Evolutionary conservation across 179 eudicot genomes (phyloP).

Genomic region (Actinidia chinensis): DNA sequence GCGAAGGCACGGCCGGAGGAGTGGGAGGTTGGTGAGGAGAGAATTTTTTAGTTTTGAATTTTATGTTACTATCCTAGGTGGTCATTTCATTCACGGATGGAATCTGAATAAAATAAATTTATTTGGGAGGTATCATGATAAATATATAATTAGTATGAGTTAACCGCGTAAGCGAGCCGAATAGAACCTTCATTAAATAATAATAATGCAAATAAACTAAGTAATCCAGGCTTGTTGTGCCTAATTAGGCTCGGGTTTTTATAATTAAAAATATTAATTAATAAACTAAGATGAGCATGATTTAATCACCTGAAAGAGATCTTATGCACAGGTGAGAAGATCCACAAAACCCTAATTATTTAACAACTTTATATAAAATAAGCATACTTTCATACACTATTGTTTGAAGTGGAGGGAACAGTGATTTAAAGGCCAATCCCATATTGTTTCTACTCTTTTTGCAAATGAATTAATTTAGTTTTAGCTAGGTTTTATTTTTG

Average conservation of each 20-base stretch:
- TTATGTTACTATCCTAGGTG: too few relatives aligned
- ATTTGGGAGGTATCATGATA: too few relatives aligned
- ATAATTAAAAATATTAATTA: neutral
- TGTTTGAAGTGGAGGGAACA: constrained; percentile 81
- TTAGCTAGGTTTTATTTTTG: too few relatives aligned
- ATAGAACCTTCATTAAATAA: neutral
- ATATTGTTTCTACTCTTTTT: constrained; percentile 14
- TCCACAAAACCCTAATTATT: constrained; percentile 39
- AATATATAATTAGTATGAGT: neutral
- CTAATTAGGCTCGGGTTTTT: constrained; percentile 9
- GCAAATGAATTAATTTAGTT: neutral
- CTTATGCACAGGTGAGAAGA: constrained; percentile 56
- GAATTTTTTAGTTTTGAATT: too few relatives aligned
- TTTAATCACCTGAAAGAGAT: constrained; percentile 59
- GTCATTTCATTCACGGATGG: too few relatives aligned
- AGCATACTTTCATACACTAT: constrained; percentile 35
- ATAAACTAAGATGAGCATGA: constrained; percentile 31
- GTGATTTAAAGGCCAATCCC: constrained; percentile 15
- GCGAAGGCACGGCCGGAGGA: too few relatives aligned
- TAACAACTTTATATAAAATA: neutral
- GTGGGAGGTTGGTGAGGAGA: too few relatives aligned
- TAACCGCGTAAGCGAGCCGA: neutral
- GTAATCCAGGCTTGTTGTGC: neutral
- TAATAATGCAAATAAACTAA: neutral
- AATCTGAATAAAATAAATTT: too few relatives aligned